Base-by-base conservation (phyloP, 2,329 filamentous ascomycete genomes). In the Aspergillus vadensis region DNA sequence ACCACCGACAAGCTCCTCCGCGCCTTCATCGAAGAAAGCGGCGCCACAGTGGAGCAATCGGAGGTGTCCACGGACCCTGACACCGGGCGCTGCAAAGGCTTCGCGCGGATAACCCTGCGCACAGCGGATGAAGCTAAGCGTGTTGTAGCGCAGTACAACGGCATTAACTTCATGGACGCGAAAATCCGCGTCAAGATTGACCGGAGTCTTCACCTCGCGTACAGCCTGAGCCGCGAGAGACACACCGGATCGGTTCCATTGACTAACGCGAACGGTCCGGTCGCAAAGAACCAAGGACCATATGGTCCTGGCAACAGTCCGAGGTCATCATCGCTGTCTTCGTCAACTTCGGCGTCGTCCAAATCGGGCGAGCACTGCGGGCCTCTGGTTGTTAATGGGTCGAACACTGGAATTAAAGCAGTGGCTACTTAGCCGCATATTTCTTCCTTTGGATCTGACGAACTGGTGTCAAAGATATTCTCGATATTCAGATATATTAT, bases 331-430 rank as follows among this genome's bases (percentile, higher is more conserved):
- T 53, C 53, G 15, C 25, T 39, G 39, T 55, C 41, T 14, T 44
- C 53, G 2, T 43, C 53, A 0, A 25, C 30, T 23, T 41, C 49
- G 14, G 30, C 55, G 21, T 43, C 48, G 3, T 17, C 55, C 7
- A 62, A 58, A 36, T 38, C 57, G 10, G 49, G 43, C 12, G 67
- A 66, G n/a, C 64, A 61, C 30, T 67, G 66, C 32, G 68, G 69
- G 52, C 73, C 73, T 10, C 61, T 76, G 47, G 73, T 76, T 9
- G 69, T 76, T 8, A 76, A 76, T 58, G 73, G 73, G 19, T 75
- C 73, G 19, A 68, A 68, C 12, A 57, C 66, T 21, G 68, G 70
- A 19, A 57, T 60, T 32, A 67, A 65, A 21, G 63, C 63, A 7
- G 49, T 66, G 25, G 57, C 52, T 21, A 62, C 57, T 49, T 69